Evolutionary conservation across 2,329 filamentous ascomycete genomes (phyloP).

Genomic region (Colletotrichum trifolii): DNA sequence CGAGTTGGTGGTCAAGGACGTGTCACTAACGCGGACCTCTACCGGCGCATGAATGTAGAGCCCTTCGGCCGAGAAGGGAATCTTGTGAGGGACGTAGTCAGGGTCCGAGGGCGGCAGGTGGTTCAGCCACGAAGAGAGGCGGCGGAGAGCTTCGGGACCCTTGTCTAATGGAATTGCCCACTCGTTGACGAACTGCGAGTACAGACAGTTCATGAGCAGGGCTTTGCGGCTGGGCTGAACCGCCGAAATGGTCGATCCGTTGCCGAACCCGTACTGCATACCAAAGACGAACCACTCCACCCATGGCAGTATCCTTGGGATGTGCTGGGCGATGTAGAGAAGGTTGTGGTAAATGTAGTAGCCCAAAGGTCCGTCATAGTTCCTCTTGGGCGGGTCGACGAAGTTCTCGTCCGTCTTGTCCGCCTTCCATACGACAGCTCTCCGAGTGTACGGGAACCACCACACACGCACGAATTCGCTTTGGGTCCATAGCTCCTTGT

Average conservation of each 20-base stretch:
- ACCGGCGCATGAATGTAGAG: slow-evolving; percentile 91
- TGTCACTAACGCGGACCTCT: slow-evolving; percentile 88
- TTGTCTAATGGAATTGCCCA: slow-evolving; percentile 91
- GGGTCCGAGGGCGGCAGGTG: slow-evolving; percentile 69
- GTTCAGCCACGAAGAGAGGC: slow-evolving; percentile 88
- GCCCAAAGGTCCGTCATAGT: slow-evolving; percentile 84
- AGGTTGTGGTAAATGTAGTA: slow-evolving; percentile 94
- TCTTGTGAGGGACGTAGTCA: slow-evolving; percentile 72
- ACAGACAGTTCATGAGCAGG: slow-evolving; percentile 95
- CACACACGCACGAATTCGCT: slow-evolving; percentile 93
- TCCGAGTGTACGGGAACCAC: slow-evolving; percentile 95
- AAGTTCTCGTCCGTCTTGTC: slow-evolving; percentile 75
- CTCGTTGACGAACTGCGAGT: slow-evolving; percentile 98
- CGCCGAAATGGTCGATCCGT: slow-evolving; percentile 75
- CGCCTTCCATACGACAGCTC: slow-evolving; percentile 91
- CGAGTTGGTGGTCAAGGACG: slow-evolving; percentile 52
- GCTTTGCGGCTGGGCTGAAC: slow-evolving; percentile 84
- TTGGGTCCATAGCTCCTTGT: slow-evolving; percentile 79
- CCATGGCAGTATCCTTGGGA: slow-evolving; percentile 84
- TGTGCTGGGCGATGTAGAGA: slow-evolving; percentile 80
- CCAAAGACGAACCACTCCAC: slow-evolving; percentile 97
- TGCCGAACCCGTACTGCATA: slow-evolving; percentile 93
- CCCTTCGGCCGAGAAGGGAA: slow-evolving; percentile 83
- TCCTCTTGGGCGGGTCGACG: slow-evolving; percentile 71
- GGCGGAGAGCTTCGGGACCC: slow-evolving; percentile 86